These are phyloP conservation scores for Abrus precatorius DNA, from an alignment of 306 rosid species.

Conservation along the genomic window DNA sequence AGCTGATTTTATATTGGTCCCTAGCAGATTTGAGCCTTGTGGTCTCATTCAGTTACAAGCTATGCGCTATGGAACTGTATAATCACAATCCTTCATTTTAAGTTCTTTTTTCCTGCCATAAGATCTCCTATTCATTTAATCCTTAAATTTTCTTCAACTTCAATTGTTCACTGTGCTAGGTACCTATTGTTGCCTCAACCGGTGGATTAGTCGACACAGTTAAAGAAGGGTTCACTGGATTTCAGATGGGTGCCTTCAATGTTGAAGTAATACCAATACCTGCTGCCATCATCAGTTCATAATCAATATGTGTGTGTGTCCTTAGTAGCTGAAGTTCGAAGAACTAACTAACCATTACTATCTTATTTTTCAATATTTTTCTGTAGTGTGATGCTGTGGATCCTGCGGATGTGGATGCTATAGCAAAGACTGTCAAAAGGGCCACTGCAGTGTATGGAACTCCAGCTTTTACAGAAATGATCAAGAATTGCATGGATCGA, in stretches of 20 bases:
- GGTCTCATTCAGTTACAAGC: conserved; percentile 91
- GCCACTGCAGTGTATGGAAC: conserved; percentile 68
- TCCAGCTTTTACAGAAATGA: conserved; percentile 66
- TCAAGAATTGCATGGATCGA: conserved; percentile 78
- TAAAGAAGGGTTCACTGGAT: conserved; percentile 87
- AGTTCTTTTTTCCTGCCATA: conserved; percentile 4
- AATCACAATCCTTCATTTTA: neutral
- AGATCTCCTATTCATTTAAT: conserved; percentile 3
- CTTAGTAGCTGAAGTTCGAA: conserved; percentile 18
- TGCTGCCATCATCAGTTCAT: neutral
- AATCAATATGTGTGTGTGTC: neutral
- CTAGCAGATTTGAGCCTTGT: conserved; percentile 90
- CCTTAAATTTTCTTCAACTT: conserved; percentile 29
- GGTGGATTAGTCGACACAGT: conserved; percentile 92
- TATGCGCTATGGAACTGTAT: conserved; percentile 87
- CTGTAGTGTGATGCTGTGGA: conserved; percentile 81
- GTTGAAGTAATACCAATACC: conserved; percentile 64
- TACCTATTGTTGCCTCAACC: conserved; percentile 84
- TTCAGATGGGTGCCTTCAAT: conserved; percentile 86
- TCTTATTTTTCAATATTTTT: conserved; percentile 19
- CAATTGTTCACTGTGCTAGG: conserved; percentile 52
- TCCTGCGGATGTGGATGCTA: conserved; percentile 65
- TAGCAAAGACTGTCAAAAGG: conserved; percentile 63
- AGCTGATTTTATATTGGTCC: conserved; percentile 76
- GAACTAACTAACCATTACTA: conserved; percentile 25